phyloP scores from a whole-genome alignment of 441 rosid species.

The Pelargonium citronellum region DNA sequence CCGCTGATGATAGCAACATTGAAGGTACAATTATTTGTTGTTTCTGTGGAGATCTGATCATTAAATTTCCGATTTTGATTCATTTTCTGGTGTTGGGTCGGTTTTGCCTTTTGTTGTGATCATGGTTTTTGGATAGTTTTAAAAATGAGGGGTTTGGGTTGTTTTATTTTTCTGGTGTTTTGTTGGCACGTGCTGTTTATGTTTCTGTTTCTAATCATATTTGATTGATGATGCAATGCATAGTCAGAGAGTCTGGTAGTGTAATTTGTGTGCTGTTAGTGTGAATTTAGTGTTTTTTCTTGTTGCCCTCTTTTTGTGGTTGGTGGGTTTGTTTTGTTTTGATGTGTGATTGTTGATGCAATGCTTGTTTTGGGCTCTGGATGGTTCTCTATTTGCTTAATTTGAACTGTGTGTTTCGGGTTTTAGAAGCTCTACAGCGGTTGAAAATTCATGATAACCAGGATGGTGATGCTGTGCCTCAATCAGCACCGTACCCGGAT shows the following conservation, averaged over 20 bases:
- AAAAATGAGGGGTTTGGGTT: not conserved
- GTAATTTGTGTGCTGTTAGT: not conserved
- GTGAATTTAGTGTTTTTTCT: not conserved
- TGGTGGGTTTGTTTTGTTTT: slow-evolving; percentile 19
- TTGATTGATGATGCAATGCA: slow-evolving; percentile 2
- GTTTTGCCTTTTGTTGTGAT: not conserved
- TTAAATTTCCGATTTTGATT: not conserved
- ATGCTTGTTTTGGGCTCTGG: slow-evolving; percentile 9
- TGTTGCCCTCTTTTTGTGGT: not conserved
- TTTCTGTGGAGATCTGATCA: slow-evolving; percentile 25
- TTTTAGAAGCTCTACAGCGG: slow-evolving; percentile 42
- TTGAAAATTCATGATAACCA: slow-evolving; percentile 45
- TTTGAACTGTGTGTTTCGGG: slow-evolving; percentile 8
- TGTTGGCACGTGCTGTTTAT: not conserved
- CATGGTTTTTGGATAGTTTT: not conserved
- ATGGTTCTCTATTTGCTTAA: not conserved
- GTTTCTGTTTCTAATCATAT: not conserved
- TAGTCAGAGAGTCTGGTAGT: not conserved
- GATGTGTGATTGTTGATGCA: slow-evolving; percentile 9
- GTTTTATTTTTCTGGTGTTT: not conserved
- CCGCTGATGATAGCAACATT: slow-evolving; percentile 38
- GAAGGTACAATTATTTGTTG: slow-evolving; percentile 34
- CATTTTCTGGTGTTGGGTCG: slow-evolving; percentile 1
- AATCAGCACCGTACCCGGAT: slow-evolving; percentile 55
- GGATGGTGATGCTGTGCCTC: slow-evolving; percentile 30